Evolutionary conservation across 192 early-diverging fungal species (phyloP).

Genomic region (Coemansia sp.): DNA sequence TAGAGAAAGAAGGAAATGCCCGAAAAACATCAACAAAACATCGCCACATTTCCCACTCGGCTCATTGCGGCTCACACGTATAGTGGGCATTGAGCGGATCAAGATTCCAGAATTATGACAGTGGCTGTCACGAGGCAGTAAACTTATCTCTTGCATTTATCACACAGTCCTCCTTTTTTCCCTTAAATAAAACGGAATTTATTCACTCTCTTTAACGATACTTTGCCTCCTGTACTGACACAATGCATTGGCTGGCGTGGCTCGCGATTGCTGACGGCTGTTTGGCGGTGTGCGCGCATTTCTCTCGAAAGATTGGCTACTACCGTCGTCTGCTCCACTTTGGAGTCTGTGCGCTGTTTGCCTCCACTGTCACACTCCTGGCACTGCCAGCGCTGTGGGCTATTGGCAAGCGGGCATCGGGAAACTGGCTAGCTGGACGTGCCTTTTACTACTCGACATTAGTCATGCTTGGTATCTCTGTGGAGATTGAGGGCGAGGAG

Average conservation of each 20-base stretch:
- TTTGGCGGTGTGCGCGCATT: conserved; percentile 33
- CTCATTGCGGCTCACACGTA: conserved; percentile 1
- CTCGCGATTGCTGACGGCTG: conserved; percentile 22
- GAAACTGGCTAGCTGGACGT: conserved; percentile 69
- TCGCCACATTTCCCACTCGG: background rate
- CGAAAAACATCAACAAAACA: background rate
- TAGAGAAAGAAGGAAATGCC: background rate
- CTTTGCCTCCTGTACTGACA: background rate
- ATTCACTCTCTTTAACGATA: background rate
- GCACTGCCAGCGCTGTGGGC: conserved; percentile 60
- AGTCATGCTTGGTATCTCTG: conserved; percentile 60
- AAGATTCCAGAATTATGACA: background rate
- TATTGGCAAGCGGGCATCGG: conserved; percentile 59
- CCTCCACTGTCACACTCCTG: conserved; percentile 59
- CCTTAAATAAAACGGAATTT: background rate
- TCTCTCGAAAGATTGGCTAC: conserved; percentile 34
- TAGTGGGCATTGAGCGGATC: background rate
- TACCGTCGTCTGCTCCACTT: conserved; percentile 33
- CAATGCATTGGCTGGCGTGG: conserved; percentile 53
- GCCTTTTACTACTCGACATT: conserved; percentile 59
- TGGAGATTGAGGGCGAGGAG: conserved; percentile 66
- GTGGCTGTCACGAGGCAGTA: conserved; percentile 5
- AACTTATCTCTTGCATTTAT: background rate
- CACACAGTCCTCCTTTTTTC: background rate
- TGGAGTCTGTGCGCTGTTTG: conserved; percentile 38